These are phyloP conservation scores for Calocera viscosa DNA, from an alignment of 768 basidiomycete species.

Conservation along the genomic window DNA sequence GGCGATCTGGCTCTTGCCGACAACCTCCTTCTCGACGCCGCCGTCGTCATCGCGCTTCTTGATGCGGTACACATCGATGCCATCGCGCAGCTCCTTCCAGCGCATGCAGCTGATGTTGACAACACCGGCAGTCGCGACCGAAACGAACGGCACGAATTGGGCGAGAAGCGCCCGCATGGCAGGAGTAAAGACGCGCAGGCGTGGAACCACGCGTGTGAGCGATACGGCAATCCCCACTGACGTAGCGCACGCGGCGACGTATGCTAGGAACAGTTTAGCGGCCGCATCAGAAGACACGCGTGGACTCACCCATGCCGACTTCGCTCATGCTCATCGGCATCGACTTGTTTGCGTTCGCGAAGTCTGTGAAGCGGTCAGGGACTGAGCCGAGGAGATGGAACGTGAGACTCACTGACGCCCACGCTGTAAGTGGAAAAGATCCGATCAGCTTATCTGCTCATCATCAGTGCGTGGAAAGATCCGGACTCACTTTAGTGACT, in stretches of 20 bases:
- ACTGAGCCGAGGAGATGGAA: neutral
- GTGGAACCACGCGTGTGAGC: conserved; percentile 28
- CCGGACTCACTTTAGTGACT: conserved; percentile 29
- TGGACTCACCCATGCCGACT: conserved; percentile 25
- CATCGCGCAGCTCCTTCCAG: conserved; percentile 35
- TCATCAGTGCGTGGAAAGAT: conserved; percentile 2
- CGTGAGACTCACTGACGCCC: neutral
- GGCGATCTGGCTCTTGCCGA: conserved; percentile 30
- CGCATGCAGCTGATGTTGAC: conserved; percentile 28
- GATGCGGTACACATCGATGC: conserved; percentile 23
- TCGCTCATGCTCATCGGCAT: conserved; percentile 29
- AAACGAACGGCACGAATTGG: conserved; percentile 28
- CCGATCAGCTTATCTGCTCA: conserved; percentile 8
- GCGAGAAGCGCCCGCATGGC: conserved; percentile 16
- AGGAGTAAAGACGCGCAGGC: conserved; percentile 14
- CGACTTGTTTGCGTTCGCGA: conserved; percentile 31
- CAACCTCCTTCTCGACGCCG: conserved; percentile 11
- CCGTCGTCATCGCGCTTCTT: conserved; percentile 18
- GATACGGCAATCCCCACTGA: conserved; percentile 31
- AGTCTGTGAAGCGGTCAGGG: conserved; percentile 21
- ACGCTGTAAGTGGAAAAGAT: neutral
- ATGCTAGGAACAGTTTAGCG: conserved; percentile 19
- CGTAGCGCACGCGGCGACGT: conserved; percentile 29
- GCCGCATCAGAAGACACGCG: neutral
- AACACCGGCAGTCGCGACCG: conserved; percentile 31